These are phyloP conservation scores for Tylopilus subfusipes DNA, from an alignment of 768 basidiomycete genomes.

Conservation along the genomic window DNA sequence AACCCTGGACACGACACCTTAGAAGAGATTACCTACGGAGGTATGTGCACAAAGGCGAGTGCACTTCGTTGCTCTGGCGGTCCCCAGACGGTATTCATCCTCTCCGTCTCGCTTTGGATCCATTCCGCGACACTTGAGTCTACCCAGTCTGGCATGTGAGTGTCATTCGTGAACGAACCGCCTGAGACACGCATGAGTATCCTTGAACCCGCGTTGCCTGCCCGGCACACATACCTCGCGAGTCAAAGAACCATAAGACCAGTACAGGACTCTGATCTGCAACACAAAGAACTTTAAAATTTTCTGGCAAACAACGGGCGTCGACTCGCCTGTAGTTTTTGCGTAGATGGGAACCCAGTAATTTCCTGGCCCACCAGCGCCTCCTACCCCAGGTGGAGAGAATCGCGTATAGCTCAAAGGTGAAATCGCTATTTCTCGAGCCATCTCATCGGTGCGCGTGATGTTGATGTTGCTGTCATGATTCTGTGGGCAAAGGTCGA, in stretches of 20 bases:
- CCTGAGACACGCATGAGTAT: conserved; percentile 32
- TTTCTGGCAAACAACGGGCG: background rate
- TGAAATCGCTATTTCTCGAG: conserved; percentile 55
- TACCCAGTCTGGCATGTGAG: conserved; percentile 62
- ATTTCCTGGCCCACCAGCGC: conserved; percentile 59
- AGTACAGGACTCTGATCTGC: conserved; percentile 46
- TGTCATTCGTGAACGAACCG: conserved; percentile 46
- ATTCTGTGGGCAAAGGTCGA: conserved; percentile 42
- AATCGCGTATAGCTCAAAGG: conserved; percentile 58
- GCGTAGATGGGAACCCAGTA: conserved; percentile 74
- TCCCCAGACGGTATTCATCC: conserved; percentile 61
- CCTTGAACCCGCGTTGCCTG: background rate
- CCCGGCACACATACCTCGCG: conserved; percentile 43
- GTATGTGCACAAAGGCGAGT: conserved; percentile 73
- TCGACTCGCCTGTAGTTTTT: conserved; percentile 29
- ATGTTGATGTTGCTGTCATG: conserved; percentile 75
- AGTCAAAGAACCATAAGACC: conserved; percentile 76
- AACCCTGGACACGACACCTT: background rate
- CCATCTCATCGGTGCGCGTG: conserved; percentile 63
- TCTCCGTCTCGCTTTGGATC: conserved; percentile 50
- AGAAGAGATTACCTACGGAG: conserved; percentile 48
- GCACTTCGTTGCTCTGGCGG: conserved; percentile 48
- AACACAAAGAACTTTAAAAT: background rate
- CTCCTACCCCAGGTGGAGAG: conserved; percentile 61
- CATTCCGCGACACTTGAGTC: conserved; percentile 58